Base-by-base conservation (phyloP, 164 flowering plant genomes). In the Hamamelis virginiana region DNA sequence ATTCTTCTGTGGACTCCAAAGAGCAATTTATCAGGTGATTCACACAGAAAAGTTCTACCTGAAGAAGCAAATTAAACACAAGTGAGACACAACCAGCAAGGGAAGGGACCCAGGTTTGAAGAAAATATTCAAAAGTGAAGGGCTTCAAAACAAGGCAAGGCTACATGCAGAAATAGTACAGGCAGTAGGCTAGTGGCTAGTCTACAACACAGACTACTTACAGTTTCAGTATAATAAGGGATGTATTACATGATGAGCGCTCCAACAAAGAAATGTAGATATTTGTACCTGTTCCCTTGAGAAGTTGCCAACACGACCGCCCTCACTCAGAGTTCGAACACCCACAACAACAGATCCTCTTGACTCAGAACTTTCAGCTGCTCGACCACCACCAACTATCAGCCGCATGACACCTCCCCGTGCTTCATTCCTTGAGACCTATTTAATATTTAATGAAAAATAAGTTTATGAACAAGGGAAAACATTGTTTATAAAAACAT, bases 41-140 rank as follows among this genome's bases (percentile, higher is more conserved):
- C 75, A 95, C 98, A 77, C 99, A 95, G 77, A 95, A 95, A 72
- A 95, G 96, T 66, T 95, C 99, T 8, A 95, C 99, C 99, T 95
- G 86, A 43, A 81, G 27, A 82, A 71, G 59, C 53, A 80, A 15
- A 69, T 22, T 45, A 53, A 50, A 51, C 14, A 45, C 45, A 43
- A 53, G 41, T 12, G 56, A 64, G 63, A 69, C 1, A 60, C 51
- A 45, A 33, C 9, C 15, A 3, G 15, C 28, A 1, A 19, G n/a
- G 6, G 9, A 28, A 19, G 47, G 43, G 57, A n/a, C n/a, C n/a
- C n/a, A n/a, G n/a, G 15, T 12, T 19, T 26, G 27, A 18, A 52
- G 4, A 6, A 9, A 16, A 38, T 18, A 64, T 21, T 62, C 65
- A 33, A 41, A 38, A 1, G 51, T 41, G 27, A 26, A 26, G 62